Evolutionary conservation across 164 flowering plant species (phyloP).

Genomic region (Berberis vulgaris): DNA sequence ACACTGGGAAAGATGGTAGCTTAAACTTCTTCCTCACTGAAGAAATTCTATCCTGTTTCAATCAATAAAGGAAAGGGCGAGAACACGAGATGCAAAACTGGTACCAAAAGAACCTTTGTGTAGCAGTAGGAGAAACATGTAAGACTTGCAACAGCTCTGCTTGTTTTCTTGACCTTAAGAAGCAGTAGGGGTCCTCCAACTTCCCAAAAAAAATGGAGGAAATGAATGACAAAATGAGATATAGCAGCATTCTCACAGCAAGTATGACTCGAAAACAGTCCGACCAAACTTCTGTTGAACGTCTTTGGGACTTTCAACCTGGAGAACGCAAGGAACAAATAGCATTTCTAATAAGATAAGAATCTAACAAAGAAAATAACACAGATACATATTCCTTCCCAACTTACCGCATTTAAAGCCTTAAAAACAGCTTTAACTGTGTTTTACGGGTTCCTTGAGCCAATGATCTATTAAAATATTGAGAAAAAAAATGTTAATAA

Average conservation of each 20-base stretch:
- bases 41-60: too few relatives aligned
- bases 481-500: not conserved
- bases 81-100: too few relatives aligned
- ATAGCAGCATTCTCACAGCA: constrained; percentile 31
- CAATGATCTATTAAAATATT: constrained; percentile 51
- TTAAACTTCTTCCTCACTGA: too few relatives aligned
- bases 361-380: not conserved
- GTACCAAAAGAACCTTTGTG: too few relatives aligned
- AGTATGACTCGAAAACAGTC: constrained; percentile 73
- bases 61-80: too few relatives aligned
- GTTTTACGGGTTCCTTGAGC: constrained; percentile 85
- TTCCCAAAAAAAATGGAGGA: too few relatives aligned
- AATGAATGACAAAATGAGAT: not conserved
- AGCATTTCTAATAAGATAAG: not conserved
- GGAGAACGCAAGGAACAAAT: constrained; percentile 6
- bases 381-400: not conserved
- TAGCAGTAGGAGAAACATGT: too few relatives aligned
- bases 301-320: constrained; percentile 91
- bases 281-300: constrained; percentile 91
- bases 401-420: constrained; percentile 49
- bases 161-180: too few relatives aligned
- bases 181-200: too few relatives aligned
- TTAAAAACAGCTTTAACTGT: constrained; percentile 80
- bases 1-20: too few relatives aligned
- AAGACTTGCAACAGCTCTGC: too few relatives aligned